A percentile compares a stretch with the other conserved stretches of the same genome.
Conservation (phyloP, 2,329 filamentous ascomycete species). For the Hymenoscyphus repandus region DNA sequence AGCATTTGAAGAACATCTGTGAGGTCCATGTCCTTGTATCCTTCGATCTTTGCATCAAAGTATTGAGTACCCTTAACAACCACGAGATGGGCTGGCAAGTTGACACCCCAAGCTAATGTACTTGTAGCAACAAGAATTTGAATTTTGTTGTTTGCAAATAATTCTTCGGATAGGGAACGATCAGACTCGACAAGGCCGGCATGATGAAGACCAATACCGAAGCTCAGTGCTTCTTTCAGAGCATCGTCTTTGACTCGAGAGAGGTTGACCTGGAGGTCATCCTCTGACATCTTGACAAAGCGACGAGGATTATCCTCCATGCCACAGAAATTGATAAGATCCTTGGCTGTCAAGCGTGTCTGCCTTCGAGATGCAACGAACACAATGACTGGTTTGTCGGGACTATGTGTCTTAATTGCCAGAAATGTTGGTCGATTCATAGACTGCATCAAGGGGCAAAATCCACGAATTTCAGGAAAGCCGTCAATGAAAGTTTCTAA, state of each 20-base stretch:
- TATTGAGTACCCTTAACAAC: conserved; percentile 98
- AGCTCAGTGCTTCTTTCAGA: conserved; percentile 87
- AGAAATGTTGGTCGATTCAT: conserved; percentile 98
- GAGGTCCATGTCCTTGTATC: conserved; percentile 97
- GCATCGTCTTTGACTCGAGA: conserved; percentile 88
- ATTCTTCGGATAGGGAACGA: conserved; percentile 82
- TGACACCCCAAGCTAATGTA: conserved; percentile 97
- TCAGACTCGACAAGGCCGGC: conserved; percentile 95
- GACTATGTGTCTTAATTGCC: conserved; percentile 93
- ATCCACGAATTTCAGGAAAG: conserved; percentile 89
- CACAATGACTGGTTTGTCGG: conserved; percentile 94
- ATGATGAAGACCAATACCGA: conserved; percentile 95
- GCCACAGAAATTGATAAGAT: conserved; percentile 93
- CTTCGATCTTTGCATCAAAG: conserved; percentile 96
- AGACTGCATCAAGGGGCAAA: conserved; percentile 96
- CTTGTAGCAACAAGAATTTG: conserved; percentile 94
- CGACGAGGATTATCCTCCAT: conserved; percentile 97
- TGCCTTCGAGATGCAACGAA: conserved; percentile 95
- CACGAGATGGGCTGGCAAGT: conserved; percentile 91
- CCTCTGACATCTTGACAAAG: conserved; percentile 91
- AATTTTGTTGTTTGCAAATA: conserved; percentile 97
- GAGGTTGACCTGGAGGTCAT: conserved; percentile 86
- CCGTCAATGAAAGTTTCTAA: conserved; percentile 96
- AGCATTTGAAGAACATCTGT: conserved; percentile 98
- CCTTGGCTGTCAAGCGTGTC: conserved; percentile 89